phyloP scores from a whole-genome alignment of 805 yeast species.

The Myxozyma sirexii region DNA sequence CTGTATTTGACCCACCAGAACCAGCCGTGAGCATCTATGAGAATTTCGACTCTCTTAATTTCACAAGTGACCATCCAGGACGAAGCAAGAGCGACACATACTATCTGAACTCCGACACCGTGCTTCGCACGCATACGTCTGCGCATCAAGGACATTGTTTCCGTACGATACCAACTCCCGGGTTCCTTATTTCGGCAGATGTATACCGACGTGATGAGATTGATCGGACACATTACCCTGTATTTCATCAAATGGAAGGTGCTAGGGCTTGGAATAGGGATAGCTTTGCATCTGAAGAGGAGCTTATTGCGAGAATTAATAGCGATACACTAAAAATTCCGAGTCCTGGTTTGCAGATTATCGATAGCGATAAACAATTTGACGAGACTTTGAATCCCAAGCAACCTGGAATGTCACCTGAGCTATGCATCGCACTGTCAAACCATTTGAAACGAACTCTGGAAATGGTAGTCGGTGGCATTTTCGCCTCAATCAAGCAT shows the following conservation, averaged over 20 bases:
- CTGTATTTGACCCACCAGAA: constrained; percentile 74
- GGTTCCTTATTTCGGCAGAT: constrained; percentile 91
- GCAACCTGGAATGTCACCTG: constrained; percentile 71
- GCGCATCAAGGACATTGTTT: constrained; percentile 81
- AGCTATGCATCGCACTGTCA: constrained; percentile 69
- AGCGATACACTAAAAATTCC: constrained; percentile 69
- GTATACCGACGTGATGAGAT: constrained; percentile 95
- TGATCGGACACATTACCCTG: constrained; percentile 95
- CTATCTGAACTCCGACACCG: constrained; percentile 70
- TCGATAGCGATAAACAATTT: constrained; percentile 66
- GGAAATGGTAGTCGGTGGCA: constrained; percentile 78
- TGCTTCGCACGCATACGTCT: constrained; percentile 91
- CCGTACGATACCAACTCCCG: constrained; percentile 65
- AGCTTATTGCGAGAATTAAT: constrained; percentile 51
- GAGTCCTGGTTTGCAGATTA: constrained; percentile 66
- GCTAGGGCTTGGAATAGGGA: constrained; percentile 78
- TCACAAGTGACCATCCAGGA: constrained; percentile 91
- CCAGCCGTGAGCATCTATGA: constrained; percentile 82
- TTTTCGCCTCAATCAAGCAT: constrained; percentile 70
- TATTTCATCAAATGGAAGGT: constrained; percentile 97
- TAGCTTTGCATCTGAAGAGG: constrained; percentile 41
- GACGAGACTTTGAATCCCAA: constrained; percentile 67
- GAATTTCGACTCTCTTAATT: constrained; percentile 90
- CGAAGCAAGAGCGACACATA: constrained; percentile 91
- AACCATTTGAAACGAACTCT: constrained; percentile 82